Evolutionary conservation across 768 basidiomycete genomes (phyloP).

Genomic region (Rossbeevera mucosa): DNA sequence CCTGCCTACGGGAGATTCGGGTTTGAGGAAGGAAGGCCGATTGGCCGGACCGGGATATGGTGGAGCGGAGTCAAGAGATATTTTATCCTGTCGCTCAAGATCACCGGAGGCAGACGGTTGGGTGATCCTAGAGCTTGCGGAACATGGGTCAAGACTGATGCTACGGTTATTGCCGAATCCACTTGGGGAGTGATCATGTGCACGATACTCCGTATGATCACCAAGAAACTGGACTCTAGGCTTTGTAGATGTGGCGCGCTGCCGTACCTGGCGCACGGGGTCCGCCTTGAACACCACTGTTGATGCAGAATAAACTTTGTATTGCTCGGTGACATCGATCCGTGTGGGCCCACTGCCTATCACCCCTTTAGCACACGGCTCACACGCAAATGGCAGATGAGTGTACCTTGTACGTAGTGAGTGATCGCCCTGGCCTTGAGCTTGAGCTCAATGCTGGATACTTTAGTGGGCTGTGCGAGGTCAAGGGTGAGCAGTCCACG

Average conservation of each 20-base stretch:
- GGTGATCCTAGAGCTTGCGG: slow-evolving; percentile 1
- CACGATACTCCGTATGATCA: neutral
- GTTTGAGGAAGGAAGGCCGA: neutral
- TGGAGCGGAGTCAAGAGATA: slow-evolving; percentile 25
- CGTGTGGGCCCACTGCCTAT: slow-evolving; percentile 65
- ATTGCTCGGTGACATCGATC: slow-evolving; percentile 74
- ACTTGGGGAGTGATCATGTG: neutral
- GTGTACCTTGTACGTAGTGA: slow-evolving; percentile 83
- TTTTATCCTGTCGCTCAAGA: neutral
- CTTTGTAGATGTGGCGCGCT: slow-evolving; percentile 12
- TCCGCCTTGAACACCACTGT: slow-evolving; percentile 71
- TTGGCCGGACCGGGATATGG: slow-evolving; percentile 25
- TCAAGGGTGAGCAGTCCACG: slow-evolving; percentile 62
- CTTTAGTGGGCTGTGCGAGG: slow-evolving; percentile 72
- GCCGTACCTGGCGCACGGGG: slow-evolving; percentile 27
- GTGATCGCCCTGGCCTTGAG: slow-evolving; percentile 67
- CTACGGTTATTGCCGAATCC: slow-evolving; percentile 2
- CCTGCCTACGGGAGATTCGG: slow-evolving; percentile 1
- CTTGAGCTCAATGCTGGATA: slow-evolving; percentile 81
- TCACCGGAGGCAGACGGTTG: slow-evolving; percentile 10
- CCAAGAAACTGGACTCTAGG: slow-evolving; percentile 15
- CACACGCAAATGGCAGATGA: neutral
- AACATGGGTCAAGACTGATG: slow-evolving; percentile 8
- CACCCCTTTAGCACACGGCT: neutral
- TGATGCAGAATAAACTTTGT: slow-evolving; percentile 64